phyloP scores from a whole-genome alignment of 2,329 filamentous ascomycete species.

The Apiospora rasikravindrae region DNA sequence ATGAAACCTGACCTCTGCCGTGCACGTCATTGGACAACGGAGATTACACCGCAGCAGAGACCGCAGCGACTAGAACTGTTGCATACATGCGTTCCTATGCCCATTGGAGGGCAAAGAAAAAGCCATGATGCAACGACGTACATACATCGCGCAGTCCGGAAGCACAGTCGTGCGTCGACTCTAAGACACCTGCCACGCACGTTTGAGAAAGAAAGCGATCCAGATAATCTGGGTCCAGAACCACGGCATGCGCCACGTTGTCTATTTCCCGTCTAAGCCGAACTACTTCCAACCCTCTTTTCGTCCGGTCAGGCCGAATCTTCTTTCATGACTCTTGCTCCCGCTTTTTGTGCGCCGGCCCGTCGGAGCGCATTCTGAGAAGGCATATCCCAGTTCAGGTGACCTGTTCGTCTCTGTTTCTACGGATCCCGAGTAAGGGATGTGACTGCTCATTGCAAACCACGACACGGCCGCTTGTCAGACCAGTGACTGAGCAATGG shows the following conservation, averaged over 20 bases:
- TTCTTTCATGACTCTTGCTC: not conserved
- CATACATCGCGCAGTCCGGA: not conserved
- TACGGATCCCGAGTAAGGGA: not conserved
- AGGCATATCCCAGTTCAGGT: not conserved
- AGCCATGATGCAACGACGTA: conserved; percentile 1
- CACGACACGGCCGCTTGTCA: not conserved
- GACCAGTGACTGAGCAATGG: not conserved
- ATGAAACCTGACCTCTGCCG: not conserved
- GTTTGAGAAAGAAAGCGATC: not conserved
- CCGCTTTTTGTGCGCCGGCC: not conserved
- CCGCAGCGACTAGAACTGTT: not conserved
- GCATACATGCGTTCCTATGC: not conserved
- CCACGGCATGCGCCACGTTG: not conserved
- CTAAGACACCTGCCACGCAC: not conserved
- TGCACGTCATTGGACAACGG: not conserved
- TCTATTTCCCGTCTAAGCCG: not conserved
- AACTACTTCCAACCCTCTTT: not conserved
- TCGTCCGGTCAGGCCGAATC: not conserved
- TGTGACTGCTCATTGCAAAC: not conserved
- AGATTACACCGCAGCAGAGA: not conserved
- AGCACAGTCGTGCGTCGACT: not conserved
- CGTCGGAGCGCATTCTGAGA: not conserved
- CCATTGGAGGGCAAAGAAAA: not conserved
- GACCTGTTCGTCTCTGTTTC: not conserved
- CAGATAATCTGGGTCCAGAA: not conserved